A percentile compares a stretch with the other conserved stretches of the same genome.
Conservation (phyloP, 768 basidiomycete species). For the Cyclocybe cylindracea region DNA sequence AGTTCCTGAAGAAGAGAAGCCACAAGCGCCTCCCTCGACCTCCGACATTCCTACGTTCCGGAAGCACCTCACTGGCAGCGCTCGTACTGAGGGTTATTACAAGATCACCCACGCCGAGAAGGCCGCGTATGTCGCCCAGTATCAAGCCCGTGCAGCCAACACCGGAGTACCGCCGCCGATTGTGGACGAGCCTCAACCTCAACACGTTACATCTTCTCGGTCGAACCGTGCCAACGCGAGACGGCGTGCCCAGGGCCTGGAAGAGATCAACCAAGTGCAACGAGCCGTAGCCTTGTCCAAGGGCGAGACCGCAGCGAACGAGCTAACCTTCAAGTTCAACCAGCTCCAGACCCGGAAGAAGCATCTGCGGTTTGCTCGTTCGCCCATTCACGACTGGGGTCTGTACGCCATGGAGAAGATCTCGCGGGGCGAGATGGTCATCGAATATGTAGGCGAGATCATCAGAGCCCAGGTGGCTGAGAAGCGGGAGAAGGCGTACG, state of each 20-base stretch:
- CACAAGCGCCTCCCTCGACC: conserved; percentile 19
- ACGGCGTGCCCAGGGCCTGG: conserved; percentile 87
- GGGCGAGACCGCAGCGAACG: conserved; percentile 68
- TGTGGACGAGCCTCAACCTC: conserved; percentile 47
- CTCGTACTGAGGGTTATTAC: conserved; percentile 94
- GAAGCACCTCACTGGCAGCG: conserved; percentile 81
- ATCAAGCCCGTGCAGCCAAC: conserved; percentile 61
- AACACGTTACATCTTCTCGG: conserved; percentile 72
- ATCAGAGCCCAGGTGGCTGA: conserved; percentile 95
- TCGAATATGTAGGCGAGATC: conserved; percentile 98
- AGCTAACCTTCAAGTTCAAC: conserved; percentile 94
- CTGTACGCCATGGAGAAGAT: conserved; percentile 98
- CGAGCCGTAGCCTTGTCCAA: conserved; percentile 75
- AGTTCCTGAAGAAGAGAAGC: conserved; percentile 20
- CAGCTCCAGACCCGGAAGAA: conserved; percentile 98
- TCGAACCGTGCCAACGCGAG: conserved; percentile 93
- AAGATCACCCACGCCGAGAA: conserved; percentile 92
- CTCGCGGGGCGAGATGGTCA: conserved; percentile 94
- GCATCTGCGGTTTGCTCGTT: conserved; percentile 91
- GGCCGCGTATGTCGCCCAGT: conserved; percentile 89
- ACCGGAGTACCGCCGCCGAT: conserved; percentile 34
- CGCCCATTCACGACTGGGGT: conserved; percentile 98
- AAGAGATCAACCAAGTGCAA: conserved; percentile 93
- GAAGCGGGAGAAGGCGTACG: conserved; percentile 95
- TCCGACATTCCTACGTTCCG: conserved; percentile 57